phyloP scores from a whole-genome alignment of 768 basidiomycete genomes.

The Collybiopsis luxurians region DNA sequence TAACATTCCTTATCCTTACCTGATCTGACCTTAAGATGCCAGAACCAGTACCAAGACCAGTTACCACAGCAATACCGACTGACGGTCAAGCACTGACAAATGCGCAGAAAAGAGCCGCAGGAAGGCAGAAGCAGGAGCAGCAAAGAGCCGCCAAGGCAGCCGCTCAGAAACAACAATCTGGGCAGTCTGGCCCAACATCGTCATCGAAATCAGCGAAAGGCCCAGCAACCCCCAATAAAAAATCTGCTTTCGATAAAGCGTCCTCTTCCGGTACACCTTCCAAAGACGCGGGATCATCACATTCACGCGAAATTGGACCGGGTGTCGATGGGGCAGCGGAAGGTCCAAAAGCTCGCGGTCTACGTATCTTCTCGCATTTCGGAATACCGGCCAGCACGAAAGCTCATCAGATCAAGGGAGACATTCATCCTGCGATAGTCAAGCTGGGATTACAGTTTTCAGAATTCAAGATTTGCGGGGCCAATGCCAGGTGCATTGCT shows the following conservation, averaged over 20 bases:
- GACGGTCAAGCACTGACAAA: slow-evolving; percentile 48
- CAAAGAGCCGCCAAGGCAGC: slow-evolving; percentile 76
- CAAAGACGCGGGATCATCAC: slow-evolving; percentile 23
- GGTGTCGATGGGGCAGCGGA: slow-evolving; percentile 30
- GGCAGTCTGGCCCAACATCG: slow-evolving; percentile 8
- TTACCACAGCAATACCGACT: slow-evolving; percentile 16
- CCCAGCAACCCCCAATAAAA: slow-evolving; percentile 18
- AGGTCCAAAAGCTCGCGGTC: slow-evolving; percentile 41
- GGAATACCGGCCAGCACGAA: slow-evolving; percentile 60
- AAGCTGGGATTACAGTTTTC: slow-evolving; percentile 88
- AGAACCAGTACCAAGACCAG: neutral
- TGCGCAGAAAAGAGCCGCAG: slow-evolving; percentile 76
- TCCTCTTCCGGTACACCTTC: slow-evolving; percentile 15
- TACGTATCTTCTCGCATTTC: slow-evolving; percentile 86
- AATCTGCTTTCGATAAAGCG: slow-evolving; percentile 16
- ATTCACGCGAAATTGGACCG: slow-evolving; percentile 18
- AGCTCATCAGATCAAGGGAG: slow-evolving; percentile 61
- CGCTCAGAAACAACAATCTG: slow-evolving; percentile 32
- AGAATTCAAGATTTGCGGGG: slow-evolving; percentile 89
- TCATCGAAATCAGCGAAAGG: slow-evolving; percentile 19
- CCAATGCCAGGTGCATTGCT: slow-evolving; percentile 94
- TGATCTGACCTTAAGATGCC: slow-evolving; percentile 3
- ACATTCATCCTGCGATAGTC: slow-evolving; percentile 88
- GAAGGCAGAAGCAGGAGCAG: slow-evolving; percentile 74
- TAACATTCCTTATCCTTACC: neutral